Evolutionary conservation across 306 rosid genomes (phyloP).

Genomic region (Trichosanthes cucumerina): DNA sequence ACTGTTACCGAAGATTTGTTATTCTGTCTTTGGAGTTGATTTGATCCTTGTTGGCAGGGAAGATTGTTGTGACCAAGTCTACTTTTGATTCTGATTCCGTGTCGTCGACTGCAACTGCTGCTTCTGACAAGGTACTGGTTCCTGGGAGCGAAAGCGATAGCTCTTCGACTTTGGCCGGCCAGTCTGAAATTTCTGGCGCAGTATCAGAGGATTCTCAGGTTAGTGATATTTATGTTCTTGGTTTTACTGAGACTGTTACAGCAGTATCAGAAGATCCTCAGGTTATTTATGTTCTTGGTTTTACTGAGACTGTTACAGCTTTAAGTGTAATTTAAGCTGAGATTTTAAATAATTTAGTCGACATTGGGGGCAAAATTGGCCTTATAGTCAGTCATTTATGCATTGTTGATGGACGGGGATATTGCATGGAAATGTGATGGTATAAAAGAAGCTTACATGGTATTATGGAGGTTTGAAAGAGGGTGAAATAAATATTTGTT

Average conservation of each 20-base stretch:
- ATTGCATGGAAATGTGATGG: background rate
- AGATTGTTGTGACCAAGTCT: constrained; percentile 40
- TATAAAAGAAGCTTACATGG: background rate
- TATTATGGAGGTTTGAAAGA: background rate
- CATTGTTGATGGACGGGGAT: background rate
- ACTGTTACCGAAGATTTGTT: background rate
- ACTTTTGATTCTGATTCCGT: constrained; percentile 53
- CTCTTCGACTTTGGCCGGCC: constrained; percentile 40
- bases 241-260: background rate
- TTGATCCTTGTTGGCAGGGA: constrained; percentile 45
- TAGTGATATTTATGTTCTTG: background rate
- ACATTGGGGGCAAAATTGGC: background rate
- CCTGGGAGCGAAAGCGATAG: constrained; percentile 50
- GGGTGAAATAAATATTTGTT: background rate
- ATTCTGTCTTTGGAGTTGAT: constrained; percentile 3
- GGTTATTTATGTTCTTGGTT: too few species aligned
- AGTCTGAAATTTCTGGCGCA: constrained; percentile 36
- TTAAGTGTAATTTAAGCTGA: background rate
- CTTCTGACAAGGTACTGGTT: constrained; percentile 57
- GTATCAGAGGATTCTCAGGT: constrained; percentile 60
- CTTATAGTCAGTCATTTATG: background rate
- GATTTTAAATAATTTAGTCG: background rate
- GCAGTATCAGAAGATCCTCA: constrained; percentile 40
- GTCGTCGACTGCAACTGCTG: constrained; percentile 42
- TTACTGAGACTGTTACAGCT: background rate